Evolutionary conservation across 306 rosid genomes (phyloP).

Genomic region (Trifolium dubium): DNA sequence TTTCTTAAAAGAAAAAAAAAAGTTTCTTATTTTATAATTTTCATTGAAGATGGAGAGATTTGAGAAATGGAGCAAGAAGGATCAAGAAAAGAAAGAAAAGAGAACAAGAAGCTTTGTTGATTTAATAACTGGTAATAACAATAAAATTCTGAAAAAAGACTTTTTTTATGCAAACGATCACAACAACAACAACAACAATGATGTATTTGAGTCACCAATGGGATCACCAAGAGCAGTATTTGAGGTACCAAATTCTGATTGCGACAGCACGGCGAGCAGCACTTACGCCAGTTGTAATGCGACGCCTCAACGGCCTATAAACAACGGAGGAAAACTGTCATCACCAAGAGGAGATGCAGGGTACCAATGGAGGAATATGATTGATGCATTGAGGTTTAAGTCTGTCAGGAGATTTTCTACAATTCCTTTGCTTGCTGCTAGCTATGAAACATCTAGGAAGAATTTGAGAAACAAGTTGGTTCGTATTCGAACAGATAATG

Average conservation of each 20-base stretch:
- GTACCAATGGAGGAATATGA: conserved; percentile 64
- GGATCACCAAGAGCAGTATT: conserved; percentile 57
- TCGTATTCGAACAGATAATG: conserved; percentile 47
- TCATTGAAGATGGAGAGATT: conserved; percentile 33
- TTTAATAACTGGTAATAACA: conserved; percentile 9
- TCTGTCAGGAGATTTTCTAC: conserved; percentile 55
- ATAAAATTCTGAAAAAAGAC: conserved; percentile 9
- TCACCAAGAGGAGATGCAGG: not conserved
- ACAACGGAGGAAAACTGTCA: not conserved
- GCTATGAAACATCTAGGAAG: conserved; percentile 58
- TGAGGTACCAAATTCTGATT: conserved; percentile 57
- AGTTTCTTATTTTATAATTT: not conserved
- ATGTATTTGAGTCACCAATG: conserved; percentile 9
- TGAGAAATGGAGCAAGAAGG: conserved; percentile 19
- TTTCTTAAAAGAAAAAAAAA: not conserved
- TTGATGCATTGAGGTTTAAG: conserved; percentile 70
- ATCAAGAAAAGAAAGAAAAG: conserved; percentile 29
- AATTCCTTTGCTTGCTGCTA: conserved; percentile 57
- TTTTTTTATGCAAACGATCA: conserved; percentile 18
- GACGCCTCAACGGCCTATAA: not conserved
- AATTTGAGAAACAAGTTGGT: conserved; percentile 58
- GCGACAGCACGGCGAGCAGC: conserved; percentile 53
- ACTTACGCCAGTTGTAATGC: not conserved
- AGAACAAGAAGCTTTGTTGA: conserved; percentile 26
- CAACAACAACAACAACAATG: not conserved